A percentile compares a stretch with the other conserved stretches of the same genome.
phyloP scores from a whole-genome alignment of 1,284 basidiomycete species.

The Salmacisia buchloeana region DNA sequence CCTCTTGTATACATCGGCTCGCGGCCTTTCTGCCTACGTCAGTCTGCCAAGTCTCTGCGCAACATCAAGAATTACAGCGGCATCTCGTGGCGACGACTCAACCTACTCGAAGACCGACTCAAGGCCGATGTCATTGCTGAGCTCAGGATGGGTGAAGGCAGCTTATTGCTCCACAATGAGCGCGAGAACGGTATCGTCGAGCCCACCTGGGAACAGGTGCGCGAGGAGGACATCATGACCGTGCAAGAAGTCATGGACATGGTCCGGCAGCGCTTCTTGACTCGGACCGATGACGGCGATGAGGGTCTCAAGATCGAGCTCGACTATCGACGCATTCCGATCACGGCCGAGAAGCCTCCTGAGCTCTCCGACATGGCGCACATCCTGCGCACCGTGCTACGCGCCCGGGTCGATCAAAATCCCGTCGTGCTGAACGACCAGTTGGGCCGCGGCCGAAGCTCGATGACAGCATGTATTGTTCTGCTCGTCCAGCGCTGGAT shows the following conservation, averaged over 20 bases:
- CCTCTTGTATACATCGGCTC: constrained; percentile 92
- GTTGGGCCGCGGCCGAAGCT: constrained; percentile 87
- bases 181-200: constrained; percentile 79
- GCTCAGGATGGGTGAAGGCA: constrained; percentile 73
- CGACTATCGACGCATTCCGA: constrained; percentile 77
- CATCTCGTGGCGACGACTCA: constrained; percentile 42
- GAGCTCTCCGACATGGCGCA: constrained; percentile 50
- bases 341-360: constrained; percentile 64
- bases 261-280: constrained; percentile 23
- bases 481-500: constrained; percentile 84
- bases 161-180: constrained; percentile 85
- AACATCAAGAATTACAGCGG: constrained; percentile 47
- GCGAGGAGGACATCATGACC: constrained; percentile 70
- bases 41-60: constrained; percentile 42
- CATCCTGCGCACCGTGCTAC: constrained; percentile 74
- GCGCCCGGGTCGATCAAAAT: constrained; percentile 63
- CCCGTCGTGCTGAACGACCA: constrained; percentile 96
- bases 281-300: constrained; percentile 59
- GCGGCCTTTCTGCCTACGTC: constrained; percentile 55
- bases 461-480: constrained; percentile 79
- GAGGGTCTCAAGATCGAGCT: constrained; percentile 59
- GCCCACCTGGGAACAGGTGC: constrained; percentile 90
- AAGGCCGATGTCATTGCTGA: constrained; percentile 83
- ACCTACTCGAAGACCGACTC: constrained; percentile 70
- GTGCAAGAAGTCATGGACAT: constrained; percentile 80